Base-by-base conservation (phyloP, 192 early-diverging fungal genomes). In the Backusella luteola region DNA sequence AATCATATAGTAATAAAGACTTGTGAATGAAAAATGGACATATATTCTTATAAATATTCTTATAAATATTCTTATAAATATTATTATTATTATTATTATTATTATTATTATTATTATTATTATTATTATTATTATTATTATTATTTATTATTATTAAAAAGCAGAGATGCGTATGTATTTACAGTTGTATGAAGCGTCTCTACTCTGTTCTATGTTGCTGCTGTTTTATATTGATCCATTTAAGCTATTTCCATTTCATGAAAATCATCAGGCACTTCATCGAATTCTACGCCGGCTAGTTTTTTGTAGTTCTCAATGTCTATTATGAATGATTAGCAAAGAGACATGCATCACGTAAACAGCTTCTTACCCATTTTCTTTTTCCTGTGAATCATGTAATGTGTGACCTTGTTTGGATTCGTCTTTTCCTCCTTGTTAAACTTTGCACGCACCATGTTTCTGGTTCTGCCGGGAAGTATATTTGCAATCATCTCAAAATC, bases 401-500 rank as follows among this genome's bases (percentile, higher is more conserved):
- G 69, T 6, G 74, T 75, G 0, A 83, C 69, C 52, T 77, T 79
- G 15, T 52, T 17, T n/a, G 76, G 82, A 63, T 76, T 70, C 7
- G 36, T 34, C 21, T 67, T 49, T 67, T 83, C 82, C 21, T 83
- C 82, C 12, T 70, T 52, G 42, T 66, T 79, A 52, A 73, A 83
- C 36, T 83, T 83, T 29, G 77, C n/a, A 26, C 77, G 77, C 23
- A 83, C 41, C 35, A 80, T 75, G n/a, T 26, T 63, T 32, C 82
- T 52, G 14, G 72, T 74, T 56, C 82, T 39, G 11, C 63, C 70
- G 12, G 78, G 78, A 4, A 83, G 34, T 19, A 83, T 19, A 0
- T 44, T 69, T 26, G 78, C 53, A 17, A 83, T 77, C 76, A 80
- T 83, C 44, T 83, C 74, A 35, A 83, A 83, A 72, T 83, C 82